Evolutionary conservation across 768 basidiomycete species (phyloP).

Genomic region (Rhizopogon rudus): DNA sequence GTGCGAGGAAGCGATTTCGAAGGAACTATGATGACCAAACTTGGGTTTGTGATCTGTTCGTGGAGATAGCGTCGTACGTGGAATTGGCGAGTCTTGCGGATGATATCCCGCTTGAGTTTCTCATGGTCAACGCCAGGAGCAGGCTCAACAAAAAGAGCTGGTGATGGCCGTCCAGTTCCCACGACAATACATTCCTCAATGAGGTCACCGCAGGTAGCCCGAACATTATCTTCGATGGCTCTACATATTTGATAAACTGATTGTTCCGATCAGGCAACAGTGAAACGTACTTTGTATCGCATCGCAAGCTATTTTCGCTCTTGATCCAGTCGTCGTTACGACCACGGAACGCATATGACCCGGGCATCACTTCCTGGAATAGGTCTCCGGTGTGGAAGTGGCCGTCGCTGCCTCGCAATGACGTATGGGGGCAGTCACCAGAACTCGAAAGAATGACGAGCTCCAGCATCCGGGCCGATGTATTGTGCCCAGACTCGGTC

Average conservation of each 20-base stretch:
- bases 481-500: conserved; percentile 43
- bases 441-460: conserved; percentile 66
- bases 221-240: conserved; percentile 75
- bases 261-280: background rate
- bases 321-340: conserved; percentile 87
- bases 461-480: conserved; percentile 55
- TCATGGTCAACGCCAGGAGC: conserved; percentile 44
- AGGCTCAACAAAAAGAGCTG: conserved; percentile 72
- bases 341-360: conserved; percentile 60
- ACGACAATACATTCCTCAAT: conserved; percentile 76
- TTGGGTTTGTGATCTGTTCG: conserved; percentile 62
- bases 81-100: conserved; percentile 69
- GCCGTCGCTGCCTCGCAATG: conserved; percentile 57
- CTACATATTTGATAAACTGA: conserved; percentile 25
- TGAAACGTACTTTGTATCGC: conserved; percentile 59
- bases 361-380: conserved; percentile 59
- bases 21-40: conserved; percentile 66
- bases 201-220: conserved; percentile 56
- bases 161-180: conserved; percentile 70
- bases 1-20: conserved; percentile 69
- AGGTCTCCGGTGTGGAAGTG: conserved; percentile 80
- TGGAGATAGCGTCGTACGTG: conserved; percentile 73
- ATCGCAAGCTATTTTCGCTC: conserved; percentile 70
- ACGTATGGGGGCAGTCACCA: conserved; percentile 60
- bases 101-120: conserved; percentile 65